Evolutionary conservation across 352 stramenopile species (phyloP), one percentile per base, ranked within the genome.

Genomic region (Phytopythium sindhum): DNA sequence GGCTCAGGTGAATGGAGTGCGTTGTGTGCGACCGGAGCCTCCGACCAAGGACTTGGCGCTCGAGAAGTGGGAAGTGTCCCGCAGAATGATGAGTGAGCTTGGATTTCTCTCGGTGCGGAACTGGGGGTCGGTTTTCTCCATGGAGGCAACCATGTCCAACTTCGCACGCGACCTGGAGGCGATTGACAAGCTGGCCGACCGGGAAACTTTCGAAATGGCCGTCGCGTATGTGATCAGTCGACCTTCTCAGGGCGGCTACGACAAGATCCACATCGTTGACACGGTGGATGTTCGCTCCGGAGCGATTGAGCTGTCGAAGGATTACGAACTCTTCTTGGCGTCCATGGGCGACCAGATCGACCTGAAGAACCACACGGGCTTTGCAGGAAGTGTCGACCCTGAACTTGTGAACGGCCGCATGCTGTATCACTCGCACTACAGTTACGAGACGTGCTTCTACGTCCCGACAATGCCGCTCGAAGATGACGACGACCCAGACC

Each of bases 61-160:
- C 6, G 68, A 83, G 35, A 89, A 80, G 23, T 92, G 85, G 78
- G 84, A 89, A 55, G 77, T 90, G 11, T 90, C 87, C 37, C 74
- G 87, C 9, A 72, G 84, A 28, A 91, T 96, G 80, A 89, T 96
- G 76, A 93, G 79, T 12, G 84, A 96, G 45, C 67, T 94, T 4
- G 85, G 87, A 5, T 93, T 96, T 26, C 61, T 94, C 10, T 93
- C 85, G 0, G 81, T 96, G 6, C 80, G 80, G n/a, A 93, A 91
- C 41, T 96, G 87, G 87, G 87, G 87, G 0, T 86, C 83, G 47
- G 70, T 96, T 24, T 93, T 96, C 50, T 75, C 84, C 1, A 92
- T 96, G 82, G 76, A 88, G 64, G 70, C 81, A 7, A 63, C 71
- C 1, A 72, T 74, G 55, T 73, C 72, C 0, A 76, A 86, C n/a